These are phyloP conservation scores for Aspergillus aculeatus DNA, from an alignment of 2,329 filamentous ascomycete species.

Conservation along the genomic window DNA sequence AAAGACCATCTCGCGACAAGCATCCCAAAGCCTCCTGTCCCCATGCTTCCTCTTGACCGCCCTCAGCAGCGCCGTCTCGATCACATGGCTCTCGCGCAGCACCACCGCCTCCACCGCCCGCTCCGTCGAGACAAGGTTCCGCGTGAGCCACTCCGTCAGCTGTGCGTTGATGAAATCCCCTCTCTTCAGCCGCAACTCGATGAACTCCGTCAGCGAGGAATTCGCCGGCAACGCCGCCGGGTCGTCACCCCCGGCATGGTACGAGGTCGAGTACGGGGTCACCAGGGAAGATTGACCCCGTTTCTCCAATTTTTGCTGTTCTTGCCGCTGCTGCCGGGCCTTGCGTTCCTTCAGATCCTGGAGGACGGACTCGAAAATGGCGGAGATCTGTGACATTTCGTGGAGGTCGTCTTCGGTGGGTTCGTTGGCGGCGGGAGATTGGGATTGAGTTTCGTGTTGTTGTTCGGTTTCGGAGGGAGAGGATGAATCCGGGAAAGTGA, in stretches of 20 bases:
- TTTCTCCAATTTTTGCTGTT: background rate
- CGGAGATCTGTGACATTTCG: conserved; percentile 26
- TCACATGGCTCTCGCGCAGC: conserved; percentile 31
- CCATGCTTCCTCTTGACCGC: conserved; percentile 29
- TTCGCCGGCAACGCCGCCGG: background rate
- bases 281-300: background rate
- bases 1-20: conserved; percentile 43
- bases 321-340: background rate
- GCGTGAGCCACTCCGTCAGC: conserved; percentile 11
- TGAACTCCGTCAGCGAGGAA: background rate
- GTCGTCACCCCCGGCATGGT: background rate
- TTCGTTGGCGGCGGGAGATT: background rate
- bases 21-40: conserved; percentile 39
- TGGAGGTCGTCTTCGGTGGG: conserved; percentile 11
- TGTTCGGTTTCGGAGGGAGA: background rate
- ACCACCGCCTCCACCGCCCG: conserved; percentile 29
- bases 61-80: conserved; percentile 30
- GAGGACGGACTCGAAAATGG: conserved; percentile 27
- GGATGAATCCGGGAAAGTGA: background rate
- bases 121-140: conserved; percentile 18
- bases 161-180: conserved; percentile 3
- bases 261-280: background rate
- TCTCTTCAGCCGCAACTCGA: background rate
- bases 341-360: conserved; percentile 16
- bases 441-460: background rate